These are phyloP conservation scores for Licmophora abbreviata DNA, from an alignment of 108 stramenopile species.

Conservation along the genomic window DNA sequence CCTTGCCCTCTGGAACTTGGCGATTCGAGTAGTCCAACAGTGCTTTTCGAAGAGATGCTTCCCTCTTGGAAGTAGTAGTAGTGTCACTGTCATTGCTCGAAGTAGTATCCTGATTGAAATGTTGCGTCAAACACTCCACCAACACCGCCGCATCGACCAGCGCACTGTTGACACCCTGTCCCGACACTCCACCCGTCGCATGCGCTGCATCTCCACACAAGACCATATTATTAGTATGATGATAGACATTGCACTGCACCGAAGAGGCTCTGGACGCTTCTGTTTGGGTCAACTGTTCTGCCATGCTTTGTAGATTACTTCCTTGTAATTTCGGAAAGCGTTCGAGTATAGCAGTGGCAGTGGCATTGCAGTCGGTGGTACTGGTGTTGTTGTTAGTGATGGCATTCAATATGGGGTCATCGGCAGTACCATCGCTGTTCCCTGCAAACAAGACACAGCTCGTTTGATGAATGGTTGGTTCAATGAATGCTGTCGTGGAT, in stretches of 20 bases:
- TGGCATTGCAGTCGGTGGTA: too few species aligned
- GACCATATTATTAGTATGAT: slow-evolving; percentile 25
- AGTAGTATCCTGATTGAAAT: not conserved
- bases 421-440: slow-evolving; percentile 6
- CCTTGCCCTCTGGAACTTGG: slow-evolving; percentile 66
- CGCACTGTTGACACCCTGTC: slow-evolving; percentile 73
- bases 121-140: slow-evolving; percentile 31
- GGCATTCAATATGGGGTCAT: slow-evolving; percentile 15
- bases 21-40: slow-evolving; percentile 40
- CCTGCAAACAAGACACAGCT: slow-evolving; percentile 60
- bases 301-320: slow-evolving; percentile 19
- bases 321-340: slow-evolving; percentile 53
- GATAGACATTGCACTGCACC: slow-evolving; percentile 62
- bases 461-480: slow-evolving; percentile 50
- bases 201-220: slow-evolving; percentile 75
- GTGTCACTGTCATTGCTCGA: not conserved
- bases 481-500: slow-evolving; percentile 52
- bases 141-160: slow-evolving; percentile 46
- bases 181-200: slow-evolving; percentile 71
- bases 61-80: not conserved
- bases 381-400: slow-evolving; percentile 9
- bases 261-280: slow-evolving; percentile 31
- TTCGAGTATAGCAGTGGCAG: slow-evolving; percentile 20
- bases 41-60: slow-evolving; percentile 8
- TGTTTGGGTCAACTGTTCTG: slow-evolving; percentile 30